Conservation (phyloP, 768 basidiomycete genomes). For the Inosperma sp. region DNA sequence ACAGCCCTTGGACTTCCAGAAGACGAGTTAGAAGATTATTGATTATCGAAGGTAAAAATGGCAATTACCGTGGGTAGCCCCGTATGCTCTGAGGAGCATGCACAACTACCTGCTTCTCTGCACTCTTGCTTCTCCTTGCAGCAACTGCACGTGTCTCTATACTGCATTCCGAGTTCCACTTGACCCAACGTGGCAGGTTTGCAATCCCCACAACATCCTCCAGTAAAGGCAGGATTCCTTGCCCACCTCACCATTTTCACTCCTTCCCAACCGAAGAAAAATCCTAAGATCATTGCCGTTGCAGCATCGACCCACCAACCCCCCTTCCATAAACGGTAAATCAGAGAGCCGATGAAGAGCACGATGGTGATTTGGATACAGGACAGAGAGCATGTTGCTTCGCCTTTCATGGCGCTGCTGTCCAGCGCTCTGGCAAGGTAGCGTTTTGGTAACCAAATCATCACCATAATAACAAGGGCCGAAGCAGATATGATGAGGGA, state of each 20-base stretch:
- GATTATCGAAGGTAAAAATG: background rate
- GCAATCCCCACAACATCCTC: constrained; percentile 2
- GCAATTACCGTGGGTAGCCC: background rate
- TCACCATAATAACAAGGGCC: constrained; percentile 35
- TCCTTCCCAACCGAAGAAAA: constrained; percentile 45
- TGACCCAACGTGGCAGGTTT: background rate
- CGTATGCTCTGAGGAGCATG: background rate
- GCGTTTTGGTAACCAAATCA: constrained; percentile 42
- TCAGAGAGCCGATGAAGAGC: constrained; percentile 37
- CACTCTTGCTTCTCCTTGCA: background rate
- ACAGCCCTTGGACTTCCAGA: background rate
- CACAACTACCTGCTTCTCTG: background rate
- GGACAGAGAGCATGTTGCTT: constrained; percentile 41
- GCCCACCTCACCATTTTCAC: constrained; percentile 13
- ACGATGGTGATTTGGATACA: constrained; percentile 43
- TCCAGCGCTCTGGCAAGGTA: constrained; percentile 42
- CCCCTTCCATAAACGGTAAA: constrained; percentile 38
- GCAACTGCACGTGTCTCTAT: background rate
- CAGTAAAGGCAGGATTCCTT: background rate
- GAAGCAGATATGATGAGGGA: constrained; percentile 41
- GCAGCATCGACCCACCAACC: constrained; percentile 48
- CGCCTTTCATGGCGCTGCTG: constrained; percentile 41
- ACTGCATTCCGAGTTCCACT: background rate
- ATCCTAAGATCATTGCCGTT: constrained; percentile 37
- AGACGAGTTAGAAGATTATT: background rate